phyloP scores from a whole-genome alignment of 345 rosid species.

The Aethionema arabicum region DNA sequence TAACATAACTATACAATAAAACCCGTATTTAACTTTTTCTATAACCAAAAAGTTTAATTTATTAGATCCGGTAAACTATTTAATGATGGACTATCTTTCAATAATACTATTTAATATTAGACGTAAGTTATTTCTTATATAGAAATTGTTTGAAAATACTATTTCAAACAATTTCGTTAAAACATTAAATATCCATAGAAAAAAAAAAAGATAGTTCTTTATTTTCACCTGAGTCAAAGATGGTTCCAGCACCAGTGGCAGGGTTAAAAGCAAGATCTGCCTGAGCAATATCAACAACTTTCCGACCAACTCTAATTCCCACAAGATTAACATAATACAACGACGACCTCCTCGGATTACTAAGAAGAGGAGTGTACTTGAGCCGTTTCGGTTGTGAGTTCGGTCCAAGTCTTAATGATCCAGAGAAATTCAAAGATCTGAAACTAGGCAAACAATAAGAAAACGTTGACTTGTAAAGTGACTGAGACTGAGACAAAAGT shows the following conservation, averaged over 20 bases:
- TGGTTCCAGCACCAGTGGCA: slow-evolving; percentile 85
- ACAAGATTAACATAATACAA: slow-evolving; percentile 70
- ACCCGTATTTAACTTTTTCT: no score
- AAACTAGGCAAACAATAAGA: slow-evolving; percentile 90
- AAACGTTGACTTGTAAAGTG: slow-evolving; percentile 71
- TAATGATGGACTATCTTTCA: no score
- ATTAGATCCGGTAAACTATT: no score
- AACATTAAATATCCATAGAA: no score
- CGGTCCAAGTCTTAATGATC: slow-evolving; percentile 85
- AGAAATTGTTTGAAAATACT: no score
- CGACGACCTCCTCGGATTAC: slow-evolving; percentile 75
- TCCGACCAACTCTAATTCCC: slow-evolving; percentile 65
- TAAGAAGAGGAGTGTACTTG: slow-evolving; percentile 70
- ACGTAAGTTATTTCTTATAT: no score
- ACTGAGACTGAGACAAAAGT: slow-evolving; percentile 70
- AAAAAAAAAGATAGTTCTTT: no score
- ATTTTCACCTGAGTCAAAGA: slow-evolving; percentile 75
- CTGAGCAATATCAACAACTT: slow-evolving; percentile 61
- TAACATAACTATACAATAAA: no score
- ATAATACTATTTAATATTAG: no score
- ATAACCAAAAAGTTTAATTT: no score
- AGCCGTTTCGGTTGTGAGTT: slow-evolving; percentile 67
- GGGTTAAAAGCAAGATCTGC: slow-evolving; percentile 70
- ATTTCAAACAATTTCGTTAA: no score
- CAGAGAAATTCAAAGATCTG: slow-evolving; percentile 67